A percentile compares a stretch with the other conserved stretches of the same genome.
phyloP scores from a whole-genome alignment of 352 stramenopile species.

The Phytophthora colocasiae region DNA sequence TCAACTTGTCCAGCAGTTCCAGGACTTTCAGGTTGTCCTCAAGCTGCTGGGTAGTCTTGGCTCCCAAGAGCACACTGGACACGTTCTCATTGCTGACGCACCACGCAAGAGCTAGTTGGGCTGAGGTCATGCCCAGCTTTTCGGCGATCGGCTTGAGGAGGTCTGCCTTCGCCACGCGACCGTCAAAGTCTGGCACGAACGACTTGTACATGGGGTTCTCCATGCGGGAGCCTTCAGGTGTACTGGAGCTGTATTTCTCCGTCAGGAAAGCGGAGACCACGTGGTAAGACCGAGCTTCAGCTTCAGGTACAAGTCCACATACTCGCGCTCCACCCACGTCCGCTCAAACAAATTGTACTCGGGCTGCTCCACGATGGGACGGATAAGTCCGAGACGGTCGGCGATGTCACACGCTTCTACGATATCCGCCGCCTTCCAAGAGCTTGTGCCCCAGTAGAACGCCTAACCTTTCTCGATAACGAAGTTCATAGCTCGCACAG shows the following conservation, averaged over 20 bases:
- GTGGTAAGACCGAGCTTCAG: constrained; percentile 42
- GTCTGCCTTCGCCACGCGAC: too few species aligned
- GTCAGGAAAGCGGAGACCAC: too few species aligned
- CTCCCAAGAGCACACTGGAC: constrained; percentile 61
- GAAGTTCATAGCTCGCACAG: constrained; percentile 10
- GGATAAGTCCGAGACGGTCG: constrained; percentile 31
- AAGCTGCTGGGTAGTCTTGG: constrained; percentile 51
- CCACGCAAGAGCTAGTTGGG: constrained; percentile 64
- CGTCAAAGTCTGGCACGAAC: too few species aligned
- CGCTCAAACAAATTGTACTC: constrained; percentile 71
- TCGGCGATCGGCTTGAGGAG: constrained; percentile 43
- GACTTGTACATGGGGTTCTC: too few species aligned
- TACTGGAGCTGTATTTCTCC: too few species aligned
- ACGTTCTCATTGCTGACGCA: constrained; percentile 62
- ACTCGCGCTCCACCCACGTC: constrained; percentile 61
- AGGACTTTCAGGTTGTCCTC: constrained; percentile 67
- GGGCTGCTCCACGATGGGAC: constrained; percentile 54
- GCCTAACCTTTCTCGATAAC: not conserved
- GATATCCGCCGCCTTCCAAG: constrained; percentile 57
- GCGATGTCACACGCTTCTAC: constrained; percentile 53
- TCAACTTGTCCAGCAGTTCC: constrained; percentile 52
- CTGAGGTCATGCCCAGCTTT: constrained; percentile 45
- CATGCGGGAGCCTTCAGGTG: too few species aligned
- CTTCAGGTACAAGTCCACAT: not conserved
- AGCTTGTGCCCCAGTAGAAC: constrained; percentile 44